Evolutionary conservation across 768 basidiomycete species (phyloP).

Genomic region (Suillus bovinus): DNA sequence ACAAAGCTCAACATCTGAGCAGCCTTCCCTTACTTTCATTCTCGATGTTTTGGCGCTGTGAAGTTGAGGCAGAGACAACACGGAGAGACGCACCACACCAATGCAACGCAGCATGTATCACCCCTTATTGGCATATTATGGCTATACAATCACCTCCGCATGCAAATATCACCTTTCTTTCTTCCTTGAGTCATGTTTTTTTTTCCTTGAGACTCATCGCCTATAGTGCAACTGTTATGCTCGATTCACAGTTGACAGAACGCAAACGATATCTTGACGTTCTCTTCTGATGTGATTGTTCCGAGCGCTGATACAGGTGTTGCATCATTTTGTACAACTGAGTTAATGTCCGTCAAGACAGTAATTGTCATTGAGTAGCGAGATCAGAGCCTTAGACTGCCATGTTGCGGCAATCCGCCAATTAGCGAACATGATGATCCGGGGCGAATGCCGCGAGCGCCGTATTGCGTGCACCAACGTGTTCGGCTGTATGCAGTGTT

Average conservation of each 20-base stretch:
- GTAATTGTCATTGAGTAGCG: neutral
- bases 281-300: neutral
- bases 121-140: slow-evolving; percentile 17
- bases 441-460: neutral
- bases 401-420: neutral
- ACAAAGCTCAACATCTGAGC: slow-evolving; percentile 96
- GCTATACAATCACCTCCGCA: slow-evolving; percentile 16
- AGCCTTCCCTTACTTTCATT: neutral
- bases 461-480: neutral
- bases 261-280: neutral
- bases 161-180: slow-evolving; percentile 18
- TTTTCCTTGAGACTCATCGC: neutral
- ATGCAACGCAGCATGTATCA: slow-evolving; percentile 29
- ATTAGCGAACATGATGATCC: neutral
- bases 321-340: neutral
- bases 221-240: neutral
- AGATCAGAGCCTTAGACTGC: neutral
- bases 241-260: neutral
- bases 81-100: slow-evolving; percentile 12
- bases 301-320: neutral
- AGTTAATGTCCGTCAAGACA: neutral
- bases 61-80: slow-evolving; percentile 12
- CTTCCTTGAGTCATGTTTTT: neutral
- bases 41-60: slow-evolving; percentile 10
- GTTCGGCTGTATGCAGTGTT: slow-evolving; percentile 4